A percentile compares a stretch with the other conserved stretches of the same genome.
Conservation (phyloP, 2,329 filamentous ascomycete genomes). For the Aspergillus thermomutatus region DNA sequence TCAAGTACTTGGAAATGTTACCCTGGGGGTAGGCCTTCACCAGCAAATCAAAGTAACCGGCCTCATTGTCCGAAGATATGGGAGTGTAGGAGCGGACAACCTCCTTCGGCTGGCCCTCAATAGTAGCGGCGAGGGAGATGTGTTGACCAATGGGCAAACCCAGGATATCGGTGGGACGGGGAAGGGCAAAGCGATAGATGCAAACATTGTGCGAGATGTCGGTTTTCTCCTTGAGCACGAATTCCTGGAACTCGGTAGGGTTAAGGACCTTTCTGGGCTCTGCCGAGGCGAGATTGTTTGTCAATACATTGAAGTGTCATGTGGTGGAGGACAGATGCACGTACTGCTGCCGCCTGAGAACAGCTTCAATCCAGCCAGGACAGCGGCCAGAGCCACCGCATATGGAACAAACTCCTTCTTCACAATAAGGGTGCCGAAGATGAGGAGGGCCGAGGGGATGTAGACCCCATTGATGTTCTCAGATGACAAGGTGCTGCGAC, state of each 20-base stretch:
- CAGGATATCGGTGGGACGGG: conserved; percentile 72
- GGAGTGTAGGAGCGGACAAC: conserved; percentile 90
- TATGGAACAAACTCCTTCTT: conserved; percentile 75
- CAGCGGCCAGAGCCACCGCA: conserved; percentile 63
- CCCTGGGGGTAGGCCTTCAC: conserved; percentile 98
- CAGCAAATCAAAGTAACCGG: conserved; percentile 90
- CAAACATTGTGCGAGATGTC: conserved; percentile 97
- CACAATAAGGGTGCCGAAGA: conserved; percentile 72
- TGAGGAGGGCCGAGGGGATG: conserved; percentile 74
- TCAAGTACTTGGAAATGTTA: conserved; percentile 94
- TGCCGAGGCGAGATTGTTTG: conserved; percentile 33
- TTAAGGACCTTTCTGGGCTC: conserved; percentile 80
- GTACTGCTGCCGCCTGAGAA: conserved; percentile 64
- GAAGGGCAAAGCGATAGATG: conserved; percentile 94
- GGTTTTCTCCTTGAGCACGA: conserved; percentile 91
- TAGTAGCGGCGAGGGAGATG: conserved; percentile 86
- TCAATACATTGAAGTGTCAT: conserved; percentile 5
- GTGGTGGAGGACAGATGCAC: conserved; percentile 33
- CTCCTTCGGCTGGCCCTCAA: conserved; percentile 74
- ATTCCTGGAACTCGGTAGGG: conserved; percentile 83
- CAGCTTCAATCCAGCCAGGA: conserved; percentile 69
- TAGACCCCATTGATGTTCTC: conserved; percentile 76
- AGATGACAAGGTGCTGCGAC: conserved; percentile 28
- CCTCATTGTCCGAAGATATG: conserved; percentile 82
- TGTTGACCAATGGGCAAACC: conserved; percentile 98